phyloP scores from a whole-genome alignment of 1,139 yeast genomes.

The Blastobotrys malaysiensis region DNA sequence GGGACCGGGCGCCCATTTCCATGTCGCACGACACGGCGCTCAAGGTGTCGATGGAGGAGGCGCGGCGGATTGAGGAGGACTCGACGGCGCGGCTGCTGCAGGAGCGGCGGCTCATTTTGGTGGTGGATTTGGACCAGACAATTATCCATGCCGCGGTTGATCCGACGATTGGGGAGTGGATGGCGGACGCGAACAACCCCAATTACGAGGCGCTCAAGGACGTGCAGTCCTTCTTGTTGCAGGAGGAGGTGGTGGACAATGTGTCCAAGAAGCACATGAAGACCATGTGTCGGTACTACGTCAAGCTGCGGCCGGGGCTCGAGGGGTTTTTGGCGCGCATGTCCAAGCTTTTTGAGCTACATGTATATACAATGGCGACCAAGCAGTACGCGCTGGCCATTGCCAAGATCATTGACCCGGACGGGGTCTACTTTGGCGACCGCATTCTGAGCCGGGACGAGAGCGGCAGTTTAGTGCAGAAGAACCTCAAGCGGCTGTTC shows the following conservation, averaged over 20 bases:
- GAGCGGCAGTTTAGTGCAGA: conserved; percentile 87
- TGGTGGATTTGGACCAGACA: conserved; percentile 95
- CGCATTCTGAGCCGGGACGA: conserved; percentile 91
- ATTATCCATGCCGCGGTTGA: conserved; percentile 97
- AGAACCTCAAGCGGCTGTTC: conserved; percentile 78
- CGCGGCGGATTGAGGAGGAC: conserved; percentile 69
- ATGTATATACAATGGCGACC: conserved; percentile 99
- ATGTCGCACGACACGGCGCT: conserved; percentile 91
- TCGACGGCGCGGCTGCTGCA: conserved; percentile 57
- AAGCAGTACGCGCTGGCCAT: conserved; percentile 87
- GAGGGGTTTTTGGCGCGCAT: conserved; percentile 61
- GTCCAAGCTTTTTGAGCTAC: conserved; percentile 72
- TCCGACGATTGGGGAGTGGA: conserved; percentile 97
- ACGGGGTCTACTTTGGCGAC: conserved; percentile 80
- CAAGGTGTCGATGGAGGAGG: conserved; percentile 80
- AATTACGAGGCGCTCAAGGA: conserved; percentile 80
- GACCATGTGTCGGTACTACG: conserved; percentile 76
- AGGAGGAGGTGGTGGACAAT: conserved; percentile 57
- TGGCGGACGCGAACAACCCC: conserved; percentile 76
- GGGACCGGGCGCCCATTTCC: conserved; percentile 75
- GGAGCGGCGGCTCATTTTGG: conserved; percentile 72
- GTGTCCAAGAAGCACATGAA: conserved; percentile 13
- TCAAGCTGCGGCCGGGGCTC: conserved; percentile 86
- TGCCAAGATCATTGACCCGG: conserved; percentile 88
- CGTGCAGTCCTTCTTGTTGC: conserved; percentile 68